A percentile compares a stretch with the other conserved stretches of the same genome.
Evolutionary conservation across 83 land plant genomes (phyloP).

Genomic region (Picea abies): DNA sequence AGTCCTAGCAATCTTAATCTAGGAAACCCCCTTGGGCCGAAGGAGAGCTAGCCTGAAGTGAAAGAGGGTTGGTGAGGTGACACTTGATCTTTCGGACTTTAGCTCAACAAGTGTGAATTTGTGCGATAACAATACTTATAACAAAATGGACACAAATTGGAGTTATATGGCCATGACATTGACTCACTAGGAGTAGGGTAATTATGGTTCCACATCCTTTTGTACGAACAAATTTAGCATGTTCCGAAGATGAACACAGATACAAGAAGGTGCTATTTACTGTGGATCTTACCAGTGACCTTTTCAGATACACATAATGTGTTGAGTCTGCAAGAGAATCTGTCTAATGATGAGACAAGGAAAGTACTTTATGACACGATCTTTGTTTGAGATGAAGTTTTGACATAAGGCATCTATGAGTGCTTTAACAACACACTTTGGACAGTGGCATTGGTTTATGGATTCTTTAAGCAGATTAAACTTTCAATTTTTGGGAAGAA

Average conservation of each 20-base stretch:
- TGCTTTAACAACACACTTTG: constrained; percentile 80
- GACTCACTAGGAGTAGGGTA: constrained; percentile 67
- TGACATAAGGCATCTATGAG: constrained; percentile 73
- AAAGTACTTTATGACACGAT: constrained; percentile 73
- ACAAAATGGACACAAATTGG: constrained; percentile 75
- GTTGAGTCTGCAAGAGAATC: constrained; percentile 68
- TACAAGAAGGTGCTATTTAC: constrained; percentile 79
- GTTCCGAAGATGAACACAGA: constrained; percentile 71
- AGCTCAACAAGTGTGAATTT: too few species aligned
- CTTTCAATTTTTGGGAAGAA: constrained; percentile 65
- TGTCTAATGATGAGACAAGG: constrained; percentile 37
- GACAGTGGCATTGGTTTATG: constrained; percentile 97
- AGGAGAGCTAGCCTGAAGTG: too few species aligned
- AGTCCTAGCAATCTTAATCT: too few species aligned
- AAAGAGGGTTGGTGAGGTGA: too few species aligned
- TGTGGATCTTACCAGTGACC: constrained; percentile 92
- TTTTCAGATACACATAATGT: constrained; percentile 84
- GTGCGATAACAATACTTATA: constrained; percentile 58
- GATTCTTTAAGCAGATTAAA: constrained; percentile 90
- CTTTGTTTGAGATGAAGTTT: constrained; percentile 90
- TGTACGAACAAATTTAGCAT: constrained; percentile 45
- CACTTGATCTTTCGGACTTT: too few species aligned
- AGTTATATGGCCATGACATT: constrained; percentile 59
- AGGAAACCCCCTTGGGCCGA: too few species aligned
- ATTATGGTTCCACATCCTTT: constrained; percentile 57